These are phyloP conservation scores for Blumeria graminis DNA, from an alignment of 2,329 filamentous ascomycete species.

Conservation along the genomic window DNA sequence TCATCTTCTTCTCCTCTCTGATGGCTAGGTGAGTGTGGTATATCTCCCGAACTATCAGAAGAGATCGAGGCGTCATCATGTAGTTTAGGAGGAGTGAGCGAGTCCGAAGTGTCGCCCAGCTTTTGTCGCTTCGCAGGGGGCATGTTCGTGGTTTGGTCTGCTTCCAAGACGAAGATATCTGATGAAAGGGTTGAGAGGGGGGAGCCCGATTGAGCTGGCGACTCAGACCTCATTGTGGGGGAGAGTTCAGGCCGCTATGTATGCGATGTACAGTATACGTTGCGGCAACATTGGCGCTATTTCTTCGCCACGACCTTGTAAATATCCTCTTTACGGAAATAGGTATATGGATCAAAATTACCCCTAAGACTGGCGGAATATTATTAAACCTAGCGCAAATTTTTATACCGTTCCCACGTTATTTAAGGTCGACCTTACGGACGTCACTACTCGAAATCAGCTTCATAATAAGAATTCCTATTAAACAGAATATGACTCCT, in stretches of 20 bases:
- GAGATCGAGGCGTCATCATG: constrained; percentile 44
- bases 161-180: constrained; percentile 30
- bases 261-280: too few relatives aligned
- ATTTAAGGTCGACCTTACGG: too few relatives aligned
- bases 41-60: constrained; percentile 70
- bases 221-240: neutral
- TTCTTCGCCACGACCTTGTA: too few relatives aligned
- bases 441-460: too few relatives aligned
- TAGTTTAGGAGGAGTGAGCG: constrained; percentile 15
- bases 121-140: constrained; percentile 15
- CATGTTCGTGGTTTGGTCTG: constrained; percentile 21
- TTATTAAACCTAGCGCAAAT: too few relatives aligned
- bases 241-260: neutral
- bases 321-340: too few relatives aligned
- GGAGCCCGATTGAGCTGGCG: constrained; percentile 18
- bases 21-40: constrained; percentile 46
- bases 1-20: constrained; percentile 50
- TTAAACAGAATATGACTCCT: too few relatives aligned
- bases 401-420: too few relatives aligned
- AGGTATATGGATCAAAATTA: too few relatives aligned
- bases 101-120: constrained; percentile 6
- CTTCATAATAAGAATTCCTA: too few relatives aligned
- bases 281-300: too few relatives aligned
- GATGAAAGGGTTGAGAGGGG: constrained; percentile 40
- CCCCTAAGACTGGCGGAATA: too few relatives aligned